Evolutionary conservation across 805 yeast species (phyloP).

Genomic region (Candida arabinofermentans): DNA sequence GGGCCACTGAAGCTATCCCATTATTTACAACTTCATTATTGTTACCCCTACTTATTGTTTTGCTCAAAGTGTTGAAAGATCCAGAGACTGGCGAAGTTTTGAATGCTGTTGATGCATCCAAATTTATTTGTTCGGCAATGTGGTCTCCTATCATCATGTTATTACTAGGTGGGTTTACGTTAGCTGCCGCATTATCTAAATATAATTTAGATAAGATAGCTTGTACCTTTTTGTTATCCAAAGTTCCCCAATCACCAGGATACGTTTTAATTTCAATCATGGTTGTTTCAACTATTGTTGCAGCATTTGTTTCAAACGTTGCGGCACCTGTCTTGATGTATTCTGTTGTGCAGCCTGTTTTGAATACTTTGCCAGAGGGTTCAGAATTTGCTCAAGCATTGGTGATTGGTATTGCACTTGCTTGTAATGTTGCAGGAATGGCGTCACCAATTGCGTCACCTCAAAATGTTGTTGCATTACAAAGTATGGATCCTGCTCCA

Average conservation of each 20-base stretch:
- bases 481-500: constrained; percentile 77
- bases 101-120: constrained; percentile 66
- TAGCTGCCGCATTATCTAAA: constrained; percentile 92
- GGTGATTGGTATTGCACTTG: constrained; percentile 86
- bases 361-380: constrained; percentile 76
- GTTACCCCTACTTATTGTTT: constrained; percentile 77
- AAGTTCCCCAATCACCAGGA: constrained; percentile 84
- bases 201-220: constrained; percentile 83
- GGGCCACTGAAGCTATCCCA: constrained; percentile 97
- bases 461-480: constrained; percentile 88
- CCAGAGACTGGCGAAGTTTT: constrained; percentile 46
- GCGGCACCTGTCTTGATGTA: constrained; percentile 95
- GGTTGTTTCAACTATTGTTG: constrained; percentile 79
- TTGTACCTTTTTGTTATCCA: constrained; percentile 75
- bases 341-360: constrained; percentile 85
- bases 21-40: constrained; percentile 82
- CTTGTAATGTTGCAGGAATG: constrained; percentile 95
- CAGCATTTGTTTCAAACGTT: constrained; percentile 96
- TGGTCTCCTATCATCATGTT: constrained; percentile 94
- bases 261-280: constrained; percentile 73
- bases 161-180: constrained; percentile 86
- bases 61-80: constrained; percentile 64
- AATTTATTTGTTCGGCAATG: constrained; percentile 79
- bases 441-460: constrained; percentile 97
- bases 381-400: constrained; percentile 79